phyloP scores from a whole-genome alignment of 257 asterid genomes.

The Nicotiana undulata region DNA sequence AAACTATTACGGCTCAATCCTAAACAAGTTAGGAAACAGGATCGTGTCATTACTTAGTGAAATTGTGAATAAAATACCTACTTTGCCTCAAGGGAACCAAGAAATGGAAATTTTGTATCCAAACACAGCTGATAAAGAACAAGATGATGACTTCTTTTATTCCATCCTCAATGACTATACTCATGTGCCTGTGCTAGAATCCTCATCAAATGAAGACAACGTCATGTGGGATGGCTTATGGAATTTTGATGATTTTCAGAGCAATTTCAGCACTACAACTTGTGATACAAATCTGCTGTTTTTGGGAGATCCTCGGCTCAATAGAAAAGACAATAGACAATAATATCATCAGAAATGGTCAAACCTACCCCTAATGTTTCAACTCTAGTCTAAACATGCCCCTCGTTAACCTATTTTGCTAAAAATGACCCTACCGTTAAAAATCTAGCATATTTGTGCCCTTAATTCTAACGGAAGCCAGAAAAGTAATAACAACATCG shows the following conservation, averaged over 20 bases:
- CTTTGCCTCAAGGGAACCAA: background rate
- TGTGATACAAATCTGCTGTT: background rate
- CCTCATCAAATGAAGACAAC: slow-evolving; percentile 4
- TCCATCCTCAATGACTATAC: background rate
- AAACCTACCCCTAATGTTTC: too few species aligned
- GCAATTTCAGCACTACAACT: background rate
- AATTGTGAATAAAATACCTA: background rate
- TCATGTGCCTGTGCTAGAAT: background rate
- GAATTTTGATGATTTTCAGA: background rate
- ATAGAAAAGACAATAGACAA: too few species aligned
- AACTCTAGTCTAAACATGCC: too few species aligned
- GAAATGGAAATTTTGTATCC: background rate
- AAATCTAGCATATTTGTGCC: too few species aligned
- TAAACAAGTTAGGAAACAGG: background rate
- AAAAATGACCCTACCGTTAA: too few species aligned
- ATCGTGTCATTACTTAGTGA: background rate
- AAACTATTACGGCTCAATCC: too few species aligned
- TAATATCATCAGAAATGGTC: too few species aligned
- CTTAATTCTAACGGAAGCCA: too few species aligned
- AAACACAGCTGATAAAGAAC: background rate
- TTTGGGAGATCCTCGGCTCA: too few species aligned
- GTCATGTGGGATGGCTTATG: slow-evolving; percentile 8
- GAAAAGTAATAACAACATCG: too few species aligned
- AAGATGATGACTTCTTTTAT: background rate
- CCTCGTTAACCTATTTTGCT: too few species aligned